A percentile compares a stretch with the other conserved stretches of the same genome.
Conservation (phyloP, 2,329 filamentous ascomycete genomes). For the Alternaria tenuissima region DNA sequence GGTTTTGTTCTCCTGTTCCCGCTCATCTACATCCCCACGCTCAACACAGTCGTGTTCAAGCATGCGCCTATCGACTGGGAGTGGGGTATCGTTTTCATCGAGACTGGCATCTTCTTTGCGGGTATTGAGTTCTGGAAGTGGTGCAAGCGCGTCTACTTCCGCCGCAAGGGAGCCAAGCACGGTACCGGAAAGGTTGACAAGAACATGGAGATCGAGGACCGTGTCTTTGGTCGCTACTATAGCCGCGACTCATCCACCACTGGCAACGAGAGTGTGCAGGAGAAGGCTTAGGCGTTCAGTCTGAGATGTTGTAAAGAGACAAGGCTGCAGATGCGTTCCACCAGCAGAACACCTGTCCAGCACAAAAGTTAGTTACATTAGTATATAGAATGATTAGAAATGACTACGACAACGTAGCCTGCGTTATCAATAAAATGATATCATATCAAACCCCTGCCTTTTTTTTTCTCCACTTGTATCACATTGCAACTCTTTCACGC, state of each 20-base stretch:
- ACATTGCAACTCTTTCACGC: not conserved
- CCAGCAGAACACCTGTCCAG: not conserved
- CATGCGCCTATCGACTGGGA: slow-evolving; percentile 73
- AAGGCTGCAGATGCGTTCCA: not conserved
- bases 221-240: slow-evolving; percentile 29
- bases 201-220: slow-evolving; percentile 29
- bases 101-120: slow-evolving; percentile 67
- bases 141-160: slow-evolving; percentile 63
- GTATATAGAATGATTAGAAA: slow-evolving; percentile 2
- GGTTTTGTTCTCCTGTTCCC: slow-evolving; percentile 59
- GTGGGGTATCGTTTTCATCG: slow-evolving; percentile 73
- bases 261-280: not conserved
- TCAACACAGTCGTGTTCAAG: slow-evolving; percentile 72
- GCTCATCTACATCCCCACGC: slow-evolving; percentile 69
- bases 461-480: no score
- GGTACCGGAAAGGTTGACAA: slow-evolving; percentile 19
- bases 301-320: not conserved
- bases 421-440: not conserved
- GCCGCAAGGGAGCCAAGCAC: slow-evolving; percentile 27
- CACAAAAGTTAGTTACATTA: slow-evolving; percentile 5
- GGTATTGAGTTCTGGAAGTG: slow-evolving; percentile 74
- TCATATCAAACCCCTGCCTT: not conserved
- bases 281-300: slow-evolving; percentile 7
- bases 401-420: not conserved
- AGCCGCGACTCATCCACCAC: slow-evolving; percentile 2